Evolutionary conservation across 192 early-diverging fungal species (phyloP).

Genomic region (Coemansia sp.): DNA sequence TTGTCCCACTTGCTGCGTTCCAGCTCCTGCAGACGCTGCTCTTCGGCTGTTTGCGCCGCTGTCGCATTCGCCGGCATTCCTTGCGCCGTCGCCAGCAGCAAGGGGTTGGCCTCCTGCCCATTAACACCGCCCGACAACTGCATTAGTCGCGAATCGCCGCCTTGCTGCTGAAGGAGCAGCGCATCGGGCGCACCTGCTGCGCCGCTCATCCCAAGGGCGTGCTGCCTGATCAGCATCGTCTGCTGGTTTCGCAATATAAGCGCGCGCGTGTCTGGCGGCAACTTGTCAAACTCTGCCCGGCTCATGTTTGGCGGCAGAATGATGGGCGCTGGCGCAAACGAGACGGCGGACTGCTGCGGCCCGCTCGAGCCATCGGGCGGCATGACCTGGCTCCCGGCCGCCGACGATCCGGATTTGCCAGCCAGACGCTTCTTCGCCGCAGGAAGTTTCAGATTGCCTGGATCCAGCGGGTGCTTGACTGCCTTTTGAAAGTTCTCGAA

Average conservation of each 20-base stretch:
- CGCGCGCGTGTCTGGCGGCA: constrained; percentile 29
- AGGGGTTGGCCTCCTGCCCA: constrained; percentile 10
- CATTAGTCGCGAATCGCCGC: no score
- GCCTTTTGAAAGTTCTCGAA: constrained; percentile 47
- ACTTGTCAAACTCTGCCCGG: constrained; percentile 34
- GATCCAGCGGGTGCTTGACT: constrained; percentile 50
- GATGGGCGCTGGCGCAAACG: constrained; percentile 32
- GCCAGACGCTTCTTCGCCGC: constrained; percentile 37
- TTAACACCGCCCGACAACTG: constrained; percentile 1
- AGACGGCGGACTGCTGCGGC: constrained; percentile 6
- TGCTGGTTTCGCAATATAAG: constrained; percentile 39
- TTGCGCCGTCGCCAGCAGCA: constrained; percentile 24
- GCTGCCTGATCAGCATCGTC: constrained; percentile 29
- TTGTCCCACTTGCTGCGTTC: constrained; percentile 50
- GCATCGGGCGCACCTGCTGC: neutral
- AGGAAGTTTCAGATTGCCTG: constrained; percentile 39
- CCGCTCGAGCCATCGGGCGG: neutral
- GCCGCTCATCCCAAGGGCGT: constrained; percentile 21
- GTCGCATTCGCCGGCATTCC: constrained; percentile 5
- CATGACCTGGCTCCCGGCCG: neutral
- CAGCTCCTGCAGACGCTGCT: constrained; percentile 31
- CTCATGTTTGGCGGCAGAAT: constrained; percentile 40
- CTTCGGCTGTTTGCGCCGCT: constrained; percentile 18
- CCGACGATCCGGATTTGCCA: constrained; percentile 5
- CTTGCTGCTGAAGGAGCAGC: constrained; percentile 1